Evolutionary conservation across 2,329 filamentous ascomycete species (phyloP).

Genomic region (Fusarium devonianum): DNA sequence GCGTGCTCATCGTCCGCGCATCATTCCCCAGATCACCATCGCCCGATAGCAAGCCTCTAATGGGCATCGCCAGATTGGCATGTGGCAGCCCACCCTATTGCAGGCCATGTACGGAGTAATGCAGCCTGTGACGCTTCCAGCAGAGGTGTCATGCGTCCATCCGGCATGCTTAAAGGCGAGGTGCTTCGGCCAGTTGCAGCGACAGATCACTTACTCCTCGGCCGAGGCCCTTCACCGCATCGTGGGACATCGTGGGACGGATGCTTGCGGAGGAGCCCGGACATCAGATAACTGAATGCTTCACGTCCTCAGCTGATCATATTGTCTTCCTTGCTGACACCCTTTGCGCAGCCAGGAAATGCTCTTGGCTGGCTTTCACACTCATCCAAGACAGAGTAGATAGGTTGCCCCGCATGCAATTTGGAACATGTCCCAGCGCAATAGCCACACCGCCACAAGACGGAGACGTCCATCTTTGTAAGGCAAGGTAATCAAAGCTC

Average conservation of each 20-base stretch:
- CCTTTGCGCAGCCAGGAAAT: no score
- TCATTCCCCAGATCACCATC: conserved; percentile 14
- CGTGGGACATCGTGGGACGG: conserved; percentile 10
- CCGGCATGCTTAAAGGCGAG: conserved; percentile 16
- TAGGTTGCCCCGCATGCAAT: conserved; percentile 12
- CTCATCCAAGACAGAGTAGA: conserved; percentile 5
- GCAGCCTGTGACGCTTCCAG: conserved; percentile 24
- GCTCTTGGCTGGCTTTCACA: conserved; percentile 6
- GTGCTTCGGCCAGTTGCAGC: neutral
- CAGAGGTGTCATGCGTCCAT: conserved; percentile 35
- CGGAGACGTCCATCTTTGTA: conserved; percentile 1
- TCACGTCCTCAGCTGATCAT: conserved; percentile 29
- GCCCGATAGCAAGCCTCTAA: conserved; percentile 21
- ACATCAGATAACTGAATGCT: conserved; percentile 20
- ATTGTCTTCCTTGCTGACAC: conserved; percentile 17
- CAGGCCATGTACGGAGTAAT: conserved; percentile 14
- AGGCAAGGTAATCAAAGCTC: no score
- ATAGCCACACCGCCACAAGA: conserved; percentile 32
- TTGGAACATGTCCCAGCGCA: conserved; percentile 15
- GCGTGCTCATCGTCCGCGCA: conserved; percentile 20
- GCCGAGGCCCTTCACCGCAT: conserved; percentile 30
- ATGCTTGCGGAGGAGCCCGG: conserved; percentile 19
- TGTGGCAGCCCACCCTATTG: conserved; percentile 23
- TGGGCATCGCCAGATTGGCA: conserved; percentile 22
- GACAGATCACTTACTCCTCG: conserved; percentile 19